Evolutionary conservation across 208 protist genomes (phyloP).

Genomic region (Strigomonas culicis): DNA sequence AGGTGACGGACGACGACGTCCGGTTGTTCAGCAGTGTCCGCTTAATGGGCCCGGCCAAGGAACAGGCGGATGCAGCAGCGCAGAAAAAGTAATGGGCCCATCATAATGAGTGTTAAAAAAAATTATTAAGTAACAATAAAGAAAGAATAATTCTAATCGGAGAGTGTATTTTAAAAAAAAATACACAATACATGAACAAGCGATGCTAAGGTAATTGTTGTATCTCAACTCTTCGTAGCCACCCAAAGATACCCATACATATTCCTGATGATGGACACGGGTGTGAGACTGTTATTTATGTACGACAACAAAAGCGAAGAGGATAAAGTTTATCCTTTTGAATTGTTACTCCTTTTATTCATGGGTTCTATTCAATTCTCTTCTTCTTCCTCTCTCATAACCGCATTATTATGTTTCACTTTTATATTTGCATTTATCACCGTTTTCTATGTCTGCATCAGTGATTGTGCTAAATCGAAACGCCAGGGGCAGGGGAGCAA

Average conservation of each 20-base stretch:
- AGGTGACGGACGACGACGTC: slow-evolving; percentile 91
- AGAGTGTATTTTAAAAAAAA: slow-evolving; percentile 4
- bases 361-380: background rate
- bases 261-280: no score
- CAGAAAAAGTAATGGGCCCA: background rate
- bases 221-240: no score
- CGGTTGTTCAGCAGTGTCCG: slow-evolving; percentile 56
- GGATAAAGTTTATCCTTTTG: background rate
- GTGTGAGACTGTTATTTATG: no score
- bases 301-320: background rate
- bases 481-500: no score
- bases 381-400: slow-evolving; percentile 5
- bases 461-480: no score
- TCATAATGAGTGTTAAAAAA: background rate
- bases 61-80: slow-evolving; percentile 7
- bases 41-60: slow-evolving; percentile 64
- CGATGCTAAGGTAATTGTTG: no score
- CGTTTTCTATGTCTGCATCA: no score
- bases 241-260: no score
- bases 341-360: background rate
- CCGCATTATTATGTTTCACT: no score
- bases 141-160: background rate
- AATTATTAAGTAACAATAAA: background rate
- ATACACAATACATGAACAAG: no score
- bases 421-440: no score